Conservation (phyloP, 495 filamentous ascomycete genomes). For the Trichoderma gamsii region DNA sequence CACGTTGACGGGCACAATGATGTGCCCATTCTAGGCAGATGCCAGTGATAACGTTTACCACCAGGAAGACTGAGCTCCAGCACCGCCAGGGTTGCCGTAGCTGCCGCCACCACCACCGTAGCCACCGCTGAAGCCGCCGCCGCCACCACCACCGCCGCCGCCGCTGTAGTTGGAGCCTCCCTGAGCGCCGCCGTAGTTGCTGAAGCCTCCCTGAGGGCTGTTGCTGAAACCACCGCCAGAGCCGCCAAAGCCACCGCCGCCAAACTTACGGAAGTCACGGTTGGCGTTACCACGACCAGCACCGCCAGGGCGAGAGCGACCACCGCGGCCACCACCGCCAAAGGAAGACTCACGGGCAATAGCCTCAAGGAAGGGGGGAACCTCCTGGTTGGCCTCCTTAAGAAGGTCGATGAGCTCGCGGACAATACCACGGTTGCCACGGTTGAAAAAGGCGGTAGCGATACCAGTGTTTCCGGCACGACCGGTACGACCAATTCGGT, state of each 20-base stretch:
- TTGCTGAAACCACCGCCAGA: conserved; percentile 38
- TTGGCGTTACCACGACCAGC: conserved; percentile 61
- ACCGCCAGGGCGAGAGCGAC: conserved; percentile 50
- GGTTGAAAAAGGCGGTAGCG: conserved; percentile 98
- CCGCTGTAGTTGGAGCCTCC: conserved; percentile 19
- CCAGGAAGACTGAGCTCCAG: conserved; percentile 81
- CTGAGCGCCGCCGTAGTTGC: conserved; percentile 11
- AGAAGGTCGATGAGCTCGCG: conserved; percentile 91
- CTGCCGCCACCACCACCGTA: conserved; percentile 46
- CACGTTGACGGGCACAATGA: conserved; percentile 21
- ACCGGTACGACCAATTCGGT: conserved; percentile 98
- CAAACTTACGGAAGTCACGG: conserved; percentile 84
- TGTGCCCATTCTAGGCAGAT: neutral
- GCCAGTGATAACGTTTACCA: conserved; percentile 59
- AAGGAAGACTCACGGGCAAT: conserved; percentile 90
- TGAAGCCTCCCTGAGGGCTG: conserved; percentile 28
- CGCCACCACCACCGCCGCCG: conserved; percentile 17
- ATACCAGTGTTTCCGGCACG: conserved; percentile 99
- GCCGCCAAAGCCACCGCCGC: conserved; percentile 51
- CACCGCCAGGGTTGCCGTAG: conserved; percentile 82
- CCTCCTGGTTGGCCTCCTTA: conserved; percentile 96
- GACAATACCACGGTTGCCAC: conserved; percentile 94
- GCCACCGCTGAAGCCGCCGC: conserved; percentile 24
- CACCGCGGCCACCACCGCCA: conserved; percentile 65
- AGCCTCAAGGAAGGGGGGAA: conserved; percentile 87